Base-by-base conservation (phyloP, 2,329 filamentous ascomycete species). In the Fusarium virguliforme region DNA sequence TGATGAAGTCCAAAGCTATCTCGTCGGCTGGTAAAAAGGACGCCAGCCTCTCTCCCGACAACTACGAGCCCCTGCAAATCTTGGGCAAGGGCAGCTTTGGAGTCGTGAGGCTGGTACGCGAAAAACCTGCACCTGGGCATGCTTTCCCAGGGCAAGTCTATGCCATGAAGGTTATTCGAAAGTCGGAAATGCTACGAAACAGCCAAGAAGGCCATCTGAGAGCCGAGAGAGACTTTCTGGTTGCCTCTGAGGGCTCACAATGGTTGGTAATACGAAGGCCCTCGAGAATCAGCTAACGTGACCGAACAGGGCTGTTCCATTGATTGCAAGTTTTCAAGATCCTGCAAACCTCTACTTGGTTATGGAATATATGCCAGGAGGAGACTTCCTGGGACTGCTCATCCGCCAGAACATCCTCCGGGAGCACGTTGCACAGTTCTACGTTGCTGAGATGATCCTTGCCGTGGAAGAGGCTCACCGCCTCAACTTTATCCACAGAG, bases 361-460 rank as follows among this genome's bases (percentile, higher is more conserved):
- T 58, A 98, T 98, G 94, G 95, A 98, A 65, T 99, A 97, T 78
- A 98, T 98, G 94, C 92, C 97, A 3, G 96, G 95, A 0, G 95
- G 96, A 0, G 95, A 99, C 79, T 98, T 99, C 73, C 86, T 99
- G 1, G 93, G 93, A 2, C 82, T 98, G 1, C 83, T 99, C 15
- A 92, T 98, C 61, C 90, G 95, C 15, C 93, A 97, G 77, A 94
- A 96, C 67, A 89, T 93, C 3, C 85, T 99, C 2, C 90, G 90
- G 61, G 96, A 98, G 79, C 84, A 87, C 1, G 89, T 93, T 46
- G 91, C 95, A 5, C 91, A 89, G 68, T 98, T 93, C 85, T 98
- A 98, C 79, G 85, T 97, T 65, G 94, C 95, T 1, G 95, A 99
- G 82, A 98, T 98, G 94, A 92, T 98, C 59, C 84, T 98, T 5